Conservation (phyloP, 2,329 filamentous ascomycete genomes). For the Thielaviopsis ethacetica region DNA sequence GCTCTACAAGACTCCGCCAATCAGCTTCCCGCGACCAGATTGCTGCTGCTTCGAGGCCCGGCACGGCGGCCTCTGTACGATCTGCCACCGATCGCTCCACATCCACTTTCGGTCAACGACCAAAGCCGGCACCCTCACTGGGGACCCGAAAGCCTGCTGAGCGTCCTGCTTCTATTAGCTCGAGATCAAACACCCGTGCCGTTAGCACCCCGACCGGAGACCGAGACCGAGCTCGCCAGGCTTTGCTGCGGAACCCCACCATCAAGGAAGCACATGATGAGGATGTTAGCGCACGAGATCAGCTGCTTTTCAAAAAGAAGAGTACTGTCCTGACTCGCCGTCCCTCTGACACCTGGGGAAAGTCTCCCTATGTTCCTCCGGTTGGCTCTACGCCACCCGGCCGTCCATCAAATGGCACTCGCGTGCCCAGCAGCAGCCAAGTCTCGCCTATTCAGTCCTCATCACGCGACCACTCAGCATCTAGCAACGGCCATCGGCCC, state of each 20-base stretch:
- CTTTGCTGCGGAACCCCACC: background rate
- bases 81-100: background rate
- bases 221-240: background rate
- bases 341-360: slow-evolving; percentile 15
- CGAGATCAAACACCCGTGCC: background rate
- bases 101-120: slow-evolving; percentile 1
- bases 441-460: slow-evolving; percentile 13
- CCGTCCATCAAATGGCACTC: slow-evolving; percentile 5
- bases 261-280: slow-evolving; percentile 2
- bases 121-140: slow-evolving; percentile 6
- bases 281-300: background rate
- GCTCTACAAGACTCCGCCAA: slow-evolving; percentile 9
- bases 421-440: slow-evolving; percentile 11
- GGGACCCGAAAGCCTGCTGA: slow-evolving; percentile 5
- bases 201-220: slow-evolving; percentile 1
- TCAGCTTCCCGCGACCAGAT: slow-evolving; percentile 11
- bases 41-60: background rate
- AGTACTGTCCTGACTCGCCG: slow-evolving; percentile 18
- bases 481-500: slow-evolving; percentile 21
- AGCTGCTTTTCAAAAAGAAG: slow-evolving; percentile 7
- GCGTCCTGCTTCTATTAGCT: background rate
- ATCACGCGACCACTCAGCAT: background rate
- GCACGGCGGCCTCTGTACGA: background rate
- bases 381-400: slow-evolving; percentile 2
- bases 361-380: slow-evolving; percentile 10